Percentiles rank a stretch among this genome's conserved stretches.
These are phyloP conservation scores for Andrographis paniculata DNA, from an alignment of 305 asterid species.

Conservation along the genomic window DNA sequence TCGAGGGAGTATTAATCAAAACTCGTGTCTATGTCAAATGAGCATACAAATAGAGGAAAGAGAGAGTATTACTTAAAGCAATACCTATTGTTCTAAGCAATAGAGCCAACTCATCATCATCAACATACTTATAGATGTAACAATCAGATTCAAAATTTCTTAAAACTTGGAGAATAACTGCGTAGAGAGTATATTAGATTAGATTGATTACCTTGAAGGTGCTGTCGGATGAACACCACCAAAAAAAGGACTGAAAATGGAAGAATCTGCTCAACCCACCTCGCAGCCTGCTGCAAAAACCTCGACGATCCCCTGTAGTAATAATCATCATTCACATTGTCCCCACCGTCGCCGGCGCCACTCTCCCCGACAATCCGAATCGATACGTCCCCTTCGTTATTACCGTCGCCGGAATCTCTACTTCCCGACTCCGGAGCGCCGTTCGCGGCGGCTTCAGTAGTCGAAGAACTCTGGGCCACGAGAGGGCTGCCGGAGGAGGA, in stretches of 20 bases:
- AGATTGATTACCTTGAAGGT: slow-evolving; percentile 56
- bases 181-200: too few species aligned
- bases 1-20: too few species aligned
- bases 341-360: slow-evolving; percentile 26
- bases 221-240: slow-evolving; percentile 71
- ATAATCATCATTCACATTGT: slow-evolving; percentile 17
- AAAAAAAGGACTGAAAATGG: slow-evolving; percentile 60
- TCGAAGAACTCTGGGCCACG: slow-evolving; percentile 31
- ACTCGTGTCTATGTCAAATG: too few species aligned
- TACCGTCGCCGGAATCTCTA: slow-evolving; percentile 12
- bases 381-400: slow-evolving; percentile 47
- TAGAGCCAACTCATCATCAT: too few species aligned
- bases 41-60: too few species aligned
- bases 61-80: too few species aligned
- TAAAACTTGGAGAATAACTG: too few species aligned
- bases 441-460: background rate
- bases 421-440: slow-evolving; percentile 11
- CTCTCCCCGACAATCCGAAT: slow-evolving; percentile 55
- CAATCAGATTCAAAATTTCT: too few species aligned
- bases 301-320: slow-evolving; percentile 29
- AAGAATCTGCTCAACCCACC: slow-evolving; percentile 75
- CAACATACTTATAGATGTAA: too few species aligned
- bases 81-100: too few species aligned
- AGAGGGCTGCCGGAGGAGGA: slow-evolving; percentile 25
- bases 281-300: slow-evolving; percentile 54